phyloP scores from a whole-genome alignment of 306 rosid species.

The Castanospermum australe region DNA sequence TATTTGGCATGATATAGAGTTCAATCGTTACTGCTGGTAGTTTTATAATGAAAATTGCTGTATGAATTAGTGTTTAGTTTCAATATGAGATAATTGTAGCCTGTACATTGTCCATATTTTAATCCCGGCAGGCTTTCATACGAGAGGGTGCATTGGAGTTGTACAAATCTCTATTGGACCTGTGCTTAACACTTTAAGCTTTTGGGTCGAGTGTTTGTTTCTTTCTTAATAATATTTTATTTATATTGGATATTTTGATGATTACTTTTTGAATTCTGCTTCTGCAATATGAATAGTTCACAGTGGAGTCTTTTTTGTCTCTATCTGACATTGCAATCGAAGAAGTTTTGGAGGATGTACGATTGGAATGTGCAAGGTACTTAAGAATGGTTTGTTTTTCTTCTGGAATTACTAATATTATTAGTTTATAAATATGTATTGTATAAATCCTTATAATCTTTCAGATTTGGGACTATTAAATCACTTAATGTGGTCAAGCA shows the following conservation, averaged over 20 bases:
- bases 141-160: not conserved
- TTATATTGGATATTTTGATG: conserved; percentile 26
- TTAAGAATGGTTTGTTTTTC: conserved; percentile 13
- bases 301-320: conserved; percentile 44
- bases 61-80: not conserved
- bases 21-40: not conserved
- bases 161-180: not conserved
- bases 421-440: not conserved
- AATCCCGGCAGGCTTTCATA: not conserved
- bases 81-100: not conserved
- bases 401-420: conserved; percentile 15
- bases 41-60: not conserved
- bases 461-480: conserved; percentile 85
- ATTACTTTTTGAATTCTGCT: conserved; percentile 7
- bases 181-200: not conserved
- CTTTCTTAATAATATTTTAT: not conserved
- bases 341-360: conserved; percentile 81
- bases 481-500: conserved; percentile 67
- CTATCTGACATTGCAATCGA: conserved; percentile 58
- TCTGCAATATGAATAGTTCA: conserved; percentile 49
- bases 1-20: not conserved
- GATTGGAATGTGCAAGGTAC: conserved; percentile 95
- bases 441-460: conserved; percentile 25
- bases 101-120: not conserved
- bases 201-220: conserved; percentile 5